A percentile compares a stretch with the other conserved stretches of the same genome.
phyloP scores from a whole-genome alignment of 768 basidiomycete species.

The Termitomyces bulborhizus region DNA sequence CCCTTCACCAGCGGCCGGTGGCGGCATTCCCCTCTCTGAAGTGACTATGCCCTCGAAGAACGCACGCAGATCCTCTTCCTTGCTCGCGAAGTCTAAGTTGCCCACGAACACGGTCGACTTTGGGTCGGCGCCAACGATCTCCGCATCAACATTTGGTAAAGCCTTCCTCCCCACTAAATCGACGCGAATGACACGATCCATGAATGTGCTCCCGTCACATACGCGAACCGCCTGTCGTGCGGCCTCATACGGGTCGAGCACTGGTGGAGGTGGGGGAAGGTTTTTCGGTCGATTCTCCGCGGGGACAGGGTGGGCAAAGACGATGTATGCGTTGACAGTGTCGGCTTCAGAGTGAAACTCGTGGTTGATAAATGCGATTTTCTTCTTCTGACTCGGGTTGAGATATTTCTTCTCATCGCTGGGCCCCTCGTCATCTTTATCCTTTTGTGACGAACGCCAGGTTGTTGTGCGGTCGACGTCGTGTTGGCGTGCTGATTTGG shows the following conservation, averaged over 20 bases:
- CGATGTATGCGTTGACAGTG: conserved; percentile 82
- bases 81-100: conserved; percentile 86
- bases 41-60: conserved; percentile 81
- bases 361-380: conserved; percentile 88
- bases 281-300: conserved; percentile 35
- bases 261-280: conserved; percentile 41
- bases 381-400: conserved; percentile 83
- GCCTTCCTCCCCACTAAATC: conserved; percentile 48
- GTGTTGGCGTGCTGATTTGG: conserved; percentile 37
- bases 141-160: conserved; percentile 9
- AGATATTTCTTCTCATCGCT: conserved; percentile 61
- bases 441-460: conserved; percentile 43
- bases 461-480: conserved; percentile 52
- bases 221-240: conserved; percentile 50
- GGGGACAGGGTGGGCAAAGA: conserved; percentile 70
- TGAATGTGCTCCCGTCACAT: conserved; percentile 67
- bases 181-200: conserved; percentile 74
- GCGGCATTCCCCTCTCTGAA: conserved; percentile 57
- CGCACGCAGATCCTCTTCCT: conserved; percentile 81
- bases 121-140: conserved; percentile 49
- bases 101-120: conserved; percentile 87
- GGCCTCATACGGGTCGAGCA: conserved; percentile 67
- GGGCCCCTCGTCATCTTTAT: conserved; percentile 33
- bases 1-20: conserved; percentile 21
- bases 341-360: conserved; percentile 79